Evolutionary conservation across 371 early-diverging fungal genomes (phyloP).

Genomic region (Paraphysoderma sedebokerense): DNA sequence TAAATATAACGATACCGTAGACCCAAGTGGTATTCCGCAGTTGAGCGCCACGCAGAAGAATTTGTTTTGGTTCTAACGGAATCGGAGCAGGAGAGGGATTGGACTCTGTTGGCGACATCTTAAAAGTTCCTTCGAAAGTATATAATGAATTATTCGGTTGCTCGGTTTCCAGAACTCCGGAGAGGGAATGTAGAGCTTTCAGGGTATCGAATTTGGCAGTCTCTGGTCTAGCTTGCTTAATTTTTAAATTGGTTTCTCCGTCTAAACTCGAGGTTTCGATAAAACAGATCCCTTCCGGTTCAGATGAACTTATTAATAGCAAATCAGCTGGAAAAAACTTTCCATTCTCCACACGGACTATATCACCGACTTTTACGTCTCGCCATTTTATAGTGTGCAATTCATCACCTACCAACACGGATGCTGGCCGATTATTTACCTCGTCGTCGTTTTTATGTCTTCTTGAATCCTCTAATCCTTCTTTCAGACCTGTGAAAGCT

Average conservation of each 20-base stretch:
- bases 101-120: too few relatives aligned
- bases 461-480: conserved; percentile 85
- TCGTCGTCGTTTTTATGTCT: conserved; percentile 59
- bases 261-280: conserved; percentile 91
- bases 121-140: conserved; percentile 60
- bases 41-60: conserved; percentile 62
- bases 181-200: conserved; percentile 27
- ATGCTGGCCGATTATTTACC: conserved; percentile 46
- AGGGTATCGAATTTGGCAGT: conserved; percentile 44
- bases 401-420: conserved; percentile 36
- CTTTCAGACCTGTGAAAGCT: conserved; percentile 86
- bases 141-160: conserved; percentile 73
- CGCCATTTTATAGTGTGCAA: conserved; percentile 53
- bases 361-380: conserved; percentile 74
- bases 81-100: too few relatives aligned
- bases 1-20: conserved; percentile 65
- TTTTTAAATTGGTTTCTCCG: conserved; percentile 88
- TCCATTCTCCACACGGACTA: conserved; percentile 65
- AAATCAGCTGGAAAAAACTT: conserved; percentile 88
- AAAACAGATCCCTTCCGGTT: conserved; percentile 78
- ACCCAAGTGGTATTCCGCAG: conserved; percentile 71
- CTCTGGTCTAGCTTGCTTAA: conserved; percentile 61
- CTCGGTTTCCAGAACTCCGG: conserved; percentile 44
- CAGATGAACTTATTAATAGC: conserved; percentile 62
- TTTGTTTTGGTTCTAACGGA: conserved; percentile 61